Evolutionary conservation across 352 stramenopile genomes (phyloP).

Genomic region (Globisporangium canariense): DNA sequence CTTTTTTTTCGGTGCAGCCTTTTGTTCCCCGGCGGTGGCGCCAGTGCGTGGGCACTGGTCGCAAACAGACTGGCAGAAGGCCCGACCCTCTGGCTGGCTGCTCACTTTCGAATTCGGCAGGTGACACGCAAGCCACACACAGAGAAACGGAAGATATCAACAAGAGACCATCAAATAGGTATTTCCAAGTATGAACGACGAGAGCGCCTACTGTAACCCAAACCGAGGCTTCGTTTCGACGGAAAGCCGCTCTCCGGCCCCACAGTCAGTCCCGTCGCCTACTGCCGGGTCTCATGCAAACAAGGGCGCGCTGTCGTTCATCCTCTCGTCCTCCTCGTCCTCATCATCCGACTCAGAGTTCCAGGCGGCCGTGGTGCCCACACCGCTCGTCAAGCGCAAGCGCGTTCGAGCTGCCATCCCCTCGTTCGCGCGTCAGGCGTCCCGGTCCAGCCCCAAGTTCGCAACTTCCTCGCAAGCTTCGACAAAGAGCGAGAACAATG

Average conservation of each 20-base stretch:
- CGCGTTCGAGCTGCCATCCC: background rate
- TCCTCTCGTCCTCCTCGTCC: conserved; percentile 8
- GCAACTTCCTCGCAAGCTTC: background rate
- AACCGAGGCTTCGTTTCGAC: background rate
- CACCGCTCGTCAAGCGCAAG: conserved; percentile 11
- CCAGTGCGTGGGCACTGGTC: no score
- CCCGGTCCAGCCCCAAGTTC: background rate
- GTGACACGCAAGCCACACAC: background rate
- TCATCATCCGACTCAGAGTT: conserved; percentile 6
- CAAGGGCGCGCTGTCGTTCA: conserved; percentile 13
- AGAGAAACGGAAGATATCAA: no score
- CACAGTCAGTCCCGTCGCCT: background rate
- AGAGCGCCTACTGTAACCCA: conserved; percentile 6
- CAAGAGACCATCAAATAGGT: background rate
- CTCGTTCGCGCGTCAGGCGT: background rate
- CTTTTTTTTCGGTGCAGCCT: background rate
- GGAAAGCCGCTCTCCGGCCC: background rate
- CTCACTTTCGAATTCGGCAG: conserved; percentile 5
- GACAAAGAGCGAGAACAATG: background rate
- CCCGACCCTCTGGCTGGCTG: background rate
- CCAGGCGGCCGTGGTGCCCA: conserved; percentile 5
- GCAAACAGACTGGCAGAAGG: no score
- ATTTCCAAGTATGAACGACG: conserved; percentile 2
- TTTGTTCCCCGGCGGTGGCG: no score
- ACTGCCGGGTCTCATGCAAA: background rate